These are phyloP conservation scores for Neopestalotiopsis sp. DNA, from an alignment of 2,329 filamentous ascomycete genomes.

Conservation along the genomic window DNA sequence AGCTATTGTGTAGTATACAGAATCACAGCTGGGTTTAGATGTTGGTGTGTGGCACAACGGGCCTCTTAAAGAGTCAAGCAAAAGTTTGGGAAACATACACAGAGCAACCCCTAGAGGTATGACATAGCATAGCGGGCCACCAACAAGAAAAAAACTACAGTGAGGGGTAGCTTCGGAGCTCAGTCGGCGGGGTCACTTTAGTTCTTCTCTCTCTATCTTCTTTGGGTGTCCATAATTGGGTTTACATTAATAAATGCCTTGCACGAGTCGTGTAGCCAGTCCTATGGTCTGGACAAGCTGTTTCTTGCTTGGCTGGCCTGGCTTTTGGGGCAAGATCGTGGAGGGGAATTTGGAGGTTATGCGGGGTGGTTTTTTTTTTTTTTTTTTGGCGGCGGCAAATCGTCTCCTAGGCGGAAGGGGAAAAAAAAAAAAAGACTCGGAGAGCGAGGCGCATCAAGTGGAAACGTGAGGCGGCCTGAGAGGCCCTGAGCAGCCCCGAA, in stretches of 20 bases:
- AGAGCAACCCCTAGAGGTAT: not conserved
- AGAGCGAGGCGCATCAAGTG: not conserved
- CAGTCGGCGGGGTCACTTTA: not conserved
- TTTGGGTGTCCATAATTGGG: slow-evolving; percentile 8
- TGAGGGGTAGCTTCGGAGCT: slow-evolving; percentile 14
- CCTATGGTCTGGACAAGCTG: no score
- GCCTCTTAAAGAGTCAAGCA: not conserved
- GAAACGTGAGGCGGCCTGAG: not conserved
- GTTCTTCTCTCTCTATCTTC: not conserved
- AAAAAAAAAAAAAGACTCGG: not conserved
- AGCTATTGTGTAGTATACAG: not conserved
- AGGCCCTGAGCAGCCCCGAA: not conserved
- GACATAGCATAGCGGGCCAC: not conserved
- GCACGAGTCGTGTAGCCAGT: slow-evolving; percentile 1
- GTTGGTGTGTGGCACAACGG: not conserved
- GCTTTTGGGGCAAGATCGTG: not conserved
- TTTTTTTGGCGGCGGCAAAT: not conserved
- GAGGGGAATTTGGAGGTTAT: not conserved
- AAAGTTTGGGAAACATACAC: not conserved
- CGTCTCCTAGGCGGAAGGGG: not conserved
- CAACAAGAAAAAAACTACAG: not conserved
- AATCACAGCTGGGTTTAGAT: not conserved
- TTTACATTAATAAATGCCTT: slow-evolving; percentile 15
- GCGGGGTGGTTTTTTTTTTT: not conserved
- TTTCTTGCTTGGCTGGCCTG: no score